Base-by-base conservation (phyloP, 192 early-diverging fungal genomes). In the Entrophospora sp. region DNA sequence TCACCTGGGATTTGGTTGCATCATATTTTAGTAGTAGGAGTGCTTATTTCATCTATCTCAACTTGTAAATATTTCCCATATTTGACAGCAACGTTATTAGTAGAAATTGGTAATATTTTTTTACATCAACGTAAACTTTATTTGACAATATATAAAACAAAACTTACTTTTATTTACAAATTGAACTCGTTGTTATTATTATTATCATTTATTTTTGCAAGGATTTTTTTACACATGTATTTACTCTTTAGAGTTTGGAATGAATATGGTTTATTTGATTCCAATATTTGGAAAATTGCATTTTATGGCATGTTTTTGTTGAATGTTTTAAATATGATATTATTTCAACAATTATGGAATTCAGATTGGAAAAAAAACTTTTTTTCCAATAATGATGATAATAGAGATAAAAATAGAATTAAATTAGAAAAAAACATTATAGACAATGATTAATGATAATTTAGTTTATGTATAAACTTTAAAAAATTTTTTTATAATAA, bases 41-140 rank as follows among this genome's bases (percentile, higher is more conserved):
- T 36, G 9, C 40, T 60, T 8, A 1, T 60, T 20, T 9, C 6
- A 22, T 37, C 57, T 40, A 36, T 42, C 24, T 2, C 31, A 40
- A 40, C 36, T 40, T 60, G 57, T 28, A 60, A 60, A 60, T 60
- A 16, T 27, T 42, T 36, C 5, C 36, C 57, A 14, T 60, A 60
- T 60, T 42, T 60, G 22, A 5, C 57, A 27, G 57, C 57, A 28
- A 60, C 34, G 3, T 28, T 60, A 37, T 18, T 60, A 16, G 57
- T 40, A 20, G 57, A 60, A 42, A 60, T 60, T 6, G 40, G 36
- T 37, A 60, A 60, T 28, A 20, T 60, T 37, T 60, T 60, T 16
- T 14, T 60, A 10, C 57, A 60, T 60, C 57, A 60, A 60, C 14
- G 57, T 6, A 60, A 60, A 60, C 38, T 60, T 28, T 60, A 37